Conservation (phyloP, 2,329 filamentous ascomycete genomes). For the Aspergillus awamori region DNA sequence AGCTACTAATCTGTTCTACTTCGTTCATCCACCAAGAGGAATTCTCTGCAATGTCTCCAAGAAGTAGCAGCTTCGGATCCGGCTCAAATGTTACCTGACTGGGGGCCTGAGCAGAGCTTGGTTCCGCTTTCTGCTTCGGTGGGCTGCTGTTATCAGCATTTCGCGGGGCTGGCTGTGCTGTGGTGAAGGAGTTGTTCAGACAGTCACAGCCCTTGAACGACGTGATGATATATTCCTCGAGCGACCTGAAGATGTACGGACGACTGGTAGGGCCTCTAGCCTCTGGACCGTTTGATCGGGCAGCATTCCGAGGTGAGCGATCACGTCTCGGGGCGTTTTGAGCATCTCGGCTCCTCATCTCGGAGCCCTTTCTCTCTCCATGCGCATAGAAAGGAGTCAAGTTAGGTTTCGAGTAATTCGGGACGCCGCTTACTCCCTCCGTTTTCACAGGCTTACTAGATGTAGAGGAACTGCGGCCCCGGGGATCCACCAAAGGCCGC, state of each 20-base stretch:
- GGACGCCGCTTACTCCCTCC: slow-evolving; percentile 19
- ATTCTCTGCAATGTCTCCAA: slow-evolving; percentile 79
- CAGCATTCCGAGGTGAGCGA: slow-evolving; percentile 22
- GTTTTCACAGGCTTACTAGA: slow-evolving; percentile 26
- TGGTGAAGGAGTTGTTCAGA: slow-evolving; percentile 76
- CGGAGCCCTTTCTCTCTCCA: slow-evolving; percentile 24
- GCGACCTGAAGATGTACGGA: slow-evolving; percentile 67
- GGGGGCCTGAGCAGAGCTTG: slow-evolving; percentile 30
- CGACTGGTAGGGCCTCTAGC: slow-evolving; percentile 42
- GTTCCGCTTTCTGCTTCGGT: slow-evolving; percentile 33
- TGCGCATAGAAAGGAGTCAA: slow-evolving; percentile 14
- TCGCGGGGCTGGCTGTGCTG: slow-evolving; percentile 49
- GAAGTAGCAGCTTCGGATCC: slow-evolving; percentile 72
- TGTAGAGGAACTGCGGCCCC: slow-evolving; percentile 32
- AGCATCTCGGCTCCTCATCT: slow-evolving; percentile 30
- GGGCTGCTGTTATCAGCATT: slow-evolving; percentile 51
- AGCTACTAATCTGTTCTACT: slow-evolving; percentile 42
- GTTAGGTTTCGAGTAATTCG: slow-evolving; percentile 23
- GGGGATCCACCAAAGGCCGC: slow-evolving; percentile 20
- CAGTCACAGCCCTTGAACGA: slow-evolving; percentile 71
- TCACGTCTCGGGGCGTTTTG: slow-evolving; percentile 27
- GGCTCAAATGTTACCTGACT: slow-evolving; percentile 59
- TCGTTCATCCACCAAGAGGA: slow-evolving; percentile 79
- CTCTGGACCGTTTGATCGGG: slow-evolving; percentile 25
- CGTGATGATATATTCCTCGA: slow-evolving; percentile 75